Evolutionary conservation across 148 eudicot species (phyloP).

Genomic region (Limonium bicolor): DNA sequence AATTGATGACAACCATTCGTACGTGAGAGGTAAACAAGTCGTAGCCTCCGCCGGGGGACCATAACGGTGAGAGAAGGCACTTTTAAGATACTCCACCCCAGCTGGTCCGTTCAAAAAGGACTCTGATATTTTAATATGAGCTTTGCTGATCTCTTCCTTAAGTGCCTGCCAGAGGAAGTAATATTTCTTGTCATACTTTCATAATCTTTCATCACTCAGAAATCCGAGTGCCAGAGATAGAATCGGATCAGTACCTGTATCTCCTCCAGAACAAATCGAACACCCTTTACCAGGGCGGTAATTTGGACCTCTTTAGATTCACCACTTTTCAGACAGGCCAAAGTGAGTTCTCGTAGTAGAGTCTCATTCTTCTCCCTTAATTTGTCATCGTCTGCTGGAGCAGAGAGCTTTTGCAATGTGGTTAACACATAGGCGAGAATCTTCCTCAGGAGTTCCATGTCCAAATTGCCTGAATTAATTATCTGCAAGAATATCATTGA

Average conservation of each 20-base stretch:
- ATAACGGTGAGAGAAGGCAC: not conserved
- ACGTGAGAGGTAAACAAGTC: not conserved
- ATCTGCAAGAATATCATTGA: too few species aligned
- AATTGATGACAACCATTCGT: constrained; percentile 2
- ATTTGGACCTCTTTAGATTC: not conserved
- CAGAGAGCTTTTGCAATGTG: constrained; percentile 4
- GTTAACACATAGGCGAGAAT: not conserved
- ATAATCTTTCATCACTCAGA: not conserved
- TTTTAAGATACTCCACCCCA: constrained; percentile 3
- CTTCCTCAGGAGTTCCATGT: not conserved
- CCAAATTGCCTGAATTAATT: constrained; percentile 1
- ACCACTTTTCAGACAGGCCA: not conserved
- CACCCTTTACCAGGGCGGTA: not conserved
- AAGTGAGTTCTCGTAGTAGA: constrained; percentile 1
- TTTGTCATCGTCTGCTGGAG: constrained; percentile 4
- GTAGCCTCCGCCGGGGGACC: constrained; percentile 1
- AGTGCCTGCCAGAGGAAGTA: constrained; percentile 1
- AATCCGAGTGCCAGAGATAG: not conserved
- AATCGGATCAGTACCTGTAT: constrained; percentile 7
- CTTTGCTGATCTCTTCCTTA: constrained; percentile 2
- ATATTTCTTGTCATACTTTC: too few species aligned
- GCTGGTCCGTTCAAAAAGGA: constrained; percentile 1
- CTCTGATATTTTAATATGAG: constrained; percentile 1
- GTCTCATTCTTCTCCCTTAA: constrained; percentile 2
- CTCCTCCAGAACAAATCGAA: constrained; percentile 6